A percentile compares a stretch with the other conserved stretches of the same genome.
Conservation (phyloP, 768 basidiomycete species). For the Leccinellum rugosiceps region DNA sequence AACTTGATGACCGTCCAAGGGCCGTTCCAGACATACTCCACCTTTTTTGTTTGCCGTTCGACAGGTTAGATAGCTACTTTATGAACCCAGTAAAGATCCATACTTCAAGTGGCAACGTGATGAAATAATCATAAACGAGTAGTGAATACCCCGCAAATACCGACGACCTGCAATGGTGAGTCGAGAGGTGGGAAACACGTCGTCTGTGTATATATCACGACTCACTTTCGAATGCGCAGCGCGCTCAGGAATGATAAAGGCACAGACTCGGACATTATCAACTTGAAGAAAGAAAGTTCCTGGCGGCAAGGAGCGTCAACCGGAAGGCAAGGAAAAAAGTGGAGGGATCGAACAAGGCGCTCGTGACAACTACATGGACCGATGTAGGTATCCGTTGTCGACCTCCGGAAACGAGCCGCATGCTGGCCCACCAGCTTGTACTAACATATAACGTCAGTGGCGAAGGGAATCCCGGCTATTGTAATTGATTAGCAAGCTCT, state of each 20-base stretch:
- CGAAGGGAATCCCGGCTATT: no score
- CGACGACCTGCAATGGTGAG: neutral
- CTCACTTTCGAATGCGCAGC: neutral
- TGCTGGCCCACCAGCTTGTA: no score
- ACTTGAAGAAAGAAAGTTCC: no score
- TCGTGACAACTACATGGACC: no score
- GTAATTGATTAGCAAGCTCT: no score
- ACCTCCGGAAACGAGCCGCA: neutral
- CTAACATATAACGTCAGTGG: no score
- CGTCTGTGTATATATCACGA: neutral
- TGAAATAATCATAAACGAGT: slow-evolving; percentile 10
- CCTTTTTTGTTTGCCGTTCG: neutral
- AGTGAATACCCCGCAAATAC: neutral
- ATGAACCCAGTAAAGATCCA: neutral
- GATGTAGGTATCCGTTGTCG: neutral
- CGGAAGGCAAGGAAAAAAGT: no score
- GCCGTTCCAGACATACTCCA: slow-evolving; percentile 15
- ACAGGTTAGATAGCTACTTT: neutral
- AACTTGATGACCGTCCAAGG: slow-evolving; percentile 11
- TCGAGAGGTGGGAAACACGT: neutral
- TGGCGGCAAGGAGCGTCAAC: no score
- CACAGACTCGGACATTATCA: no score
- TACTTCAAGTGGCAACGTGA: slow-evolving; percentile 13
- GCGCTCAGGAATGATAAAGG: neutral
- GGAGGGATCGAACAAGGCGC: no score